Evolutionary conservation across 2,329 filamentous ascomycete species (phyloP), one percentile per base, ranked within the genome.

Genomic region (Xylariaceae sp.): DNA sequence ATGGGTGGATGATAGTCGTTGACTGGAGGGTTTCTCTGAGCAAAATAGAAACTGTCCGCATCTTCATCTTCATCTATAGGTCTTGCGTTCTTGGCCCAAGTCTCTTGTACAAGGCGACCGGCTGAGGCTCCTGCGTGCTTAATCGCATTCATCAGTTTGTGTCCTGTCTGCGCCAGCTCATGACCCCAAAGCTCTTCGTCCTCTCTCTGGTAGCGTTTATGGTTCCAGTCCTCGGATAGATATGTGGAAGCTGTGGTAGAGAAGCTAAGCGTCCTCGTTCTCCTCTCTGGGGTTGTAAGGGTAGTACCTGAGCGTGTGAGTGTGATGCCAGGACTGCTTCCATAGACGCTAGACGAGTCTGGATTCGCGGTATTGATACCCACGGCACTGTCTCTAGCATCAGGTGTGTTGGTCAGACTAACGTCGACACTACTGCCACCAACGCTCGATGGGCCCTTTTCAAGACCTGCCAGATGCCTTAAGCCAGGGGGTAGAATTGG

Each of bases 1-100:
- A 95, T 85, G 2, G 90, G 89, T 5, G 89, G 89, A 65, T 95
- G 89, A 51, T 91, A 81, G 53, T 95, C 89, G 69, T 95, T 94
- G 60, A 95, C 83, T 4, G 88, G 88, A 7, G 86, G 89, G 61
- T 85, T 85, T 51, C 70, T 73, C 35, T 76, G 75, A 6, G 80
- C 71, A 44, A 76, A 75, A 65, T 86, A 86, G 61, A 86, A 86
- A 55, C 80, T 78, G 59, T 72, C 73, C 46, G 71, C 75, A 58
- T 70, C 78, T 50, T 74, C 65, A 22, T 74, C 73, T 30, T 73
- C 73, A 31, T 76, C 77, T 9, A 80, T 69, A 51, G 69, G 68
- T 59, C 73, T 78, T 52, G 82, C 78, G 30, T 80, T 71, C 44
- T 75, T 70, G 33, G 75, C 72, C 22, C 82, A 69, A 49, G 70